Percentiles rank a stretch among this genome's conserved stretches.
phyloP scores from a whole-genome alignment of 2,329 filamentous ascomycete genomes.

The Exophiala oligosperma region DNA sequence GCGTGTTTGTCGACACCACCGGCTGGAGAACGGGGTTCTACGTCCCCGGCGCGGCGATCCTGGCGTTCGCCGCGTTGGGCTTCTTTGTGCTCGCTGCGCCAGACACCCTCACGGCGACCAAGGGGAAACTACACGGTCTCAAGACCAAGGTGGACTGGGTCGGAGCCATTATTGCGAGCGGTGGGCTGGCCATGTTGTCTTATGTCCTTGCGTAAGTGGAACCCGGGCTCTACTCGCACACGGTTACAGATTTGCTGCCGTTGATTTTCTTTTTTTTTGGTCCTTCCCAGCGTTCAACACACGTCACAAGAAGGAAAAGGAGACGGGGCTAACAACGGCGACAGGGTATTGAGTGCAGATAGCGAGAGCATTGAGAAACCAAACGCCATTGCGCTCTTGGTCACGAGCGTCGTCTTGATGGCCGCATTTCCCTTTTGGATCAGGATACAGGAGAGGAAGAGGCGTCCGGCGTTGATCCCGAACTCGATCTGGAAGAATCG shows the following conservation, averaged over 20 bases:
- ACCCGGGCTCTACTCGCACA: background rate
- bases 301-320: no score
- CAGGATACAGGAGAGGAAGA: slow-evolving; percentile 45
- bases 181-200: slow-evolving; percentile 50
- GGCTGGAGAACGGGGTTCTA: slow-evolving; percentile 57
- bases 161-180: slow-evolving; percentile 48
- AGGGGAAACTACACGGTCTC: slow-evolving; percentile 32
- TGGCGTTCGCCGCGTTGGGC: slow-evolving; percentile 35
- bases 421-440: slow-evolving; percentile 58
- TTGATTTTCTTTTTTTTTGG: no score
- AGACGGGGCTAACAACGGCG: background rate
- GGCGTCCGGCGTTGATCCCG: slow-evolving; percentile 59
- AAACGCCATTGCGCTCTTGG: slow-evolving; percentile 48
- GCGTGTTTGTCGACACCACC: slow-evolving; percentile 48
- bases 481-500: slow-evolving; percentile 62
- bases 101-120: slow-evolving; percentile 18
- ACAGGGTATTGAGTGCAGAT: slow-evolving; percentile 10
- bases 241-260: background rate
- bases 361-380: slow-evolving; percentile 43
- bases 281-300: no score
- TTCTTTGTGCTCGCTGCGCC: background rate
- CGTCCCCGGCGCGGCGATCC: slow-evolving; percentile 43
- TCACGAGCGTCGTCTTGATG: slow-evolving; percentile 44
- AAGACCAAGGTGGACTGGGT: slow-evolving; percentile 54
- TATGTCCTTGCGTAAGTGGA: slow-evolving; percentile 44